A percentile compares a stretch with the other conserved stretches of the same genome.
Conservation (phyloP, 371 early-diverging fungal species). For the Zopfochytrium polystomum region DNA sequence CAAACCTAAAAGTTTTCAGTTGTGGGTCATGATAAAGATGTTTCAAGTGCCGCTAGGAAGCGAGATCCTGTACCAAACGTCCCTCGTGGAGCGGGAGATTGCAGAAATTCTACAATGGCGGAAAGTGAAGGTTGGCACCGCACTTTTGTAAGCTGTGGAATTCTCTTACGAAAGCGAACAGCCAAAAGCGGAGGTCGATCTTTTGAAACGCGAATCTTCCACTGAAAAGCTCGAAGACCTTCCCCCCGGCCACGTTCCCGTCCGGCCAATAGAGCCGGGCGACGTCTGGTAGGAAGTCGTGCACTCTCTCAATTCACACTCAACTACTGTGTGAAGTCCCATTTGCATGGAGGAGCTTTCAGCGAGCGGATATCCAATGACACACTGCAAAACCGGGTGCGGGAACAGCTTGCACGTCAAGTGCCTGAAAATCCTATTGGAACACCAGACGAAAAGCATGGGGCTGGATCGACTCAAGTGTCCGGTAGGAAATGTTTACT, state of each 20-base stretch:
- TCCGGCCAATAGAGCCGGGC: conserved; percentile 34
- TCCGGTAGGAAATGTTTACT: conserved; percentile 27
- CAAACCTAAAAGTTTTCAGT: conserved; percentile 21
- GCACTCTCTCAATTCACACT: neutral
- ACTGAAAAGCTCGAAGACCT: too few species aligned
- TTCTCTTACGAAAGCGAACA: too few species aligned
- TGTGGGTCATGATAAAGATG: conserved; percentile 48
- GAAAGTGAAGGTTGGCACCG: conserved; percentile 14
- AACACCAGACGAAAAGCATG: conserved; percentile 40
- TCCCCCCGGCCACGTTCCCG: too few species aligned
- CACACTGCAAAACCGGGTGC: conserved; percentile 40
- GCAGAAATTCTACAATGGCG: conserved; percentile 32
- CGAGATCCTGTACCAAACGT: conserved; percentile 38
- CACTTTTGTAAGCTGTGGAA: too few species aligned
- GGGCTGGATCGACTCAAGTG: conserved; percentile 38
- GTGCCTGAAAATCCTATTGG: conserved; percentile 42
- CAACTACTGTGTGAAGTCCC: conserved; percentile 29
- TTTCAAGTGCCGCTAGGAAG: conserved; percentile 33
- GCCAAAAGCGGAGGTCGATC: too few species aligned
- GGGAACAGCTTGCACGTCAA: conserved; percentile 48
- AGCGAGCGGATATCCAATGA: conserved; percentile 13
- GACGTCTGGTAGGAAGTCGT: conserved; percentile 36
- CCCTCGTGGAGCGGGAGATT: conserved; percentile 44
- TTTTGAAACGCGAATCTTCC: too few species aligned
- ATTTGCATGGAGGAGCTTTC: conserved; percentile 44